Base-by-base conservation (phyloP, 495 filamentous ascomycete genomes). In the Halenospora varia region DNA sequence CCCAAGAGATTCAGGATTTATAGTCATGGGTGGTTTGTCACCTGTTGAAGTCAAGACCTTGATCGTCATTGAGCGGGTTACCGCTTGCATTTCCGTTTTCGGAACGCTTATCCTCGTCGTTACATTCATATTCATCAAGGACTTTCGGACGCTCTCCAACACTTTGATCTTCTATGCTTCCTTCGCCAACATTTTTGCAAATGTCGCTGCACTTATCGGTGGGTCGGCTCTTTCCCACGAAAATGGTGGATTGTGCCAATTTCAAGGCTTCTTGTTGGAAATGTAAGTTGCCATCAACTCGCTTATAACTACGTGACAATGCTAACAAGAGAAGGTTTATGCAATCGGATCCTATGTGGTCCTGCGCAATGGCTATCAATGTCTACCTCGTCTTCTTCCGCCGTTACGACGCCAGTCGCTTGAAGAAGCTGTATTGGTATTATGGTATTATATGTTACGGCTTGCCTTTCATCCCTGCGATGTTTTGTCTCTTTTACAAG, bases 341-440 rank as follows among this genome's bases (percentile, higher is more conserved):
- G 77, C 78, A 79, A 67, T 77, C 77, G 26, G 79, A 82, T 66
- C 75, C 79, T 1, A 75, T 75, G 72, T 82, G 77, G 81, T 80
- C 78, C 35, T 73, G 91, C 50, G 86, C 86, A 57, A 94, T 95
- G 89, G 89, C 90, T 0, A 76, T 88, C 56, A 95, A 95, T 62
- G 90, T 94, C 55, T 91, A 88, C 67, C 77, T 95, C 53, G 88
- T 88, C 26, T 90, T 95, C 68, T 93, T 94, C 70, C 79, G 80
- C 53, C 81, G 82, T 44, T 89, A 84, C 60, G 82, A 83, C 44
- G 81, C 86, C 0, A 73, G 78, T 15, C 79, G 81, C 23, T 79
- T 93, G 51, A 84, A 84, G 9, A 72, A 71, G 6, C 73, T 91
- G 25, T 83, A 92, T 65, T 84, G 82, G 75, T 77, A 82, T 45